Base-by-base conservation (phyloP, 2,329 filamentous ascomycete genomes). In the Aspergillus sp. region DNA sequence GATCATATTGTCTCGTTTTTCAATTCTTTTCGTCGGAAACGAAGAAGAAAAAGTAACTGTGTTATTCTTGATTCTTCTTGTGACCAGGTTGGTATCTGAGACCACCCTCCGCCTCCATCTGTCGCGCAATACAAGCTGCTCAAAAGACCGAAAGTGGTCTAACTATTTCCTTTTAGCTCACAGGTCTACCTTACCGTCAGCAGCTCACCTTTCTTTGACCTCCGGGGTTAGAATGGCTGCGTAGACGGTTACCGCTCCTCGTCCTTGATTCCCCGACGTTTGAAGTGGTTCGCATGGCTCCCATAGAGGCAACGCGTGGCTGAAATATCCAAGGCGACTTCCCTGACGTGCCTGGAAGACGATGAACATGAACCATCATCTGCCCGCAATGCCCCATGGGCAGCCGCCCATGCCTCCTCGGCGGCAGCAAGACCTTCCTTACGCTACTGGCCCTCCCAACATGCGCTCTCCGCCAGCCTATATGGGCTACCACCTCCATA, bases 391-490 rank as follows among this genome's bases (percentile, higher is more conserved):
- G 65, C 68, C 63, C 53, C 71, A 73, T 65, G 71, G 71, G 69
- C 72, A 74, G 63, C 72, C 74, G 47, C 74, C 75, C 39, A 75
- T 75, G 62, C 73, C 74, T 54, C 67, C 72, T 20, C 70, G 72
- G 51, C 70, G 70, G 53, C 71, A 73, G 55, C 69, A 72, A 56
- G 71, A 75, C 44, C 63, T 71, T 47, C 58, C 70, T 27, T 75
- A 75, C 56, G 60, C 66, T 17, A 58, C 66, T 10, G 66, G 62
- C 6, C 70, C 68, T 44, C 73, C 76, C 27, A 78, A 76, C 56
- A 76, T 83, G 67, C 71, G 72, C 49, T 74, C 79, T 49, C 77
- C 79, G 52, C 80, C 79, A 49, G 80, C 71, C 43, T 81, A 85
- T 59, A 82, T 81, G 74, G 60, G 67, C 57, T 69, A 72, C 56